Evolutionary conservation across 1,284 basidiomycete species (phyloP), one percentile per base, ranked within the genome.

Genomic region (Microbotryum intermedium): DNA sequence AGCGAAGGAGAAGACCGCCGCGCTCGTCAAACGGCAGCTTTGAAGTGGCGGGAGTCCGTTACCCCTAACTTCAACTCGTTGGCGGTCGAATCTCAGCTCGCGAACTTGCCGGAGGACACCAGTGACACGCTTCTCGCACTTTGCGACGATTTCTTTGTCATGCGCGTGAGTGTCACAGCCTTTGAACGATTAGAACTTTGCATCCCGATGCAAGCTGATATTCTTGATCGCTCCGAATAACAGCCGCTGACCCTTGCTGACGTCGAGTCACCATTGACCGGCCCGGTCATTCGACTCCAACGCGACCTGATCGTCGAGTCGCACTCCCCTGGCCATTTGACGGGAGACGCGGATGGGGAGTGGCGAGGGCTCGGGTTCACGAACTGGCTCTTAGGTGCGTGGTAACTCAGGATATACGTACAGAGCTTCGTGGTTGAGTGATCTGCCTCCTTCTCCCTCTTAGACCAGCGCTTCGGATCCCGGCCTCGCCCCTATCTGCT

Each of bases 111-210:
- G 34, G 57, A 45, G 3, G 39, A 48, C 21, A 34, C 59, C 7
- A 50, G 59, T 2, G 42, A 52, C 4, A 59, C 59, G 0, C 42
- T 64, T 1, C 53, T 66, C 5, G 65, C 66, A 50, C 52, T 70
- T 45, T 68, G 69, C 53, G 68, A 71, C 51, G 70, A 71, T 55
- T 65, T 67, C 60, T 71, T 70, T 58, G 28, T 69, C 13, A 58
- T 62, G 43, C 42, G 43, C 11, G 64, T 66, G 39, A 7, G 53
- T 20, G 25, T 0, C 5, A 4, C 11, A 39, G 6, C 23, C 9
- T 7, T 21, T 9, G 21, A 18, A 9, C 10, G 8, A 2, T 21
- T 2, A 20, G 10, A 2, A 1, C 13, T 8, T 6, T 7, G 6
- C 23, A 2, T 6, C 18, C 3, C 10, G 48, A 21, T 20, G 21